Percentiles rank a stretch among this genome's conserved stretches.
Evolutionary conservation across 805 yeast species (phyloP).

Genomic region (Candida nemodendra): DNA sequence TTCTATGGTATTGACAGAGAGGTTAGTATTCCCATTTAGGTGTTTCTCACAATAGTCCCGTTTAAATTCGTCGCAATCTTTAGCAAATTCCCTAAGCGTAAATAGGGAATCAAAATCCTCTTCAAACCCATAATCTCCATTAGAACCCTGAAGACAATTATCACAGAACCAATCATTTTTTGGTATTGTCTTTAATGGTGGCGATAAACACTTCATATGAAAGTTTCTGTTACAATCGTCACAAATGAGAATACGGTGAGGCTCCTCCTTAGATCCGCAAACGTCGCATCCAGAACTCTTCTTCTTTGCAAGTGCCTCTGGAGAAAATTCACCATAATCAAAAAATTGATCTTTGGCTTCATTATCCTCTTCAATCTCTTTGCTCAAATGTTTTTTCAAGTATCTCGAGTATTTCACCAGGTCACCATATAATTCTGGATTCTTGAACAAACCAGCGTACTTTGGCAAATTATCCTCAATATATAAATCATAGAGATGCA

Average conservation of each 20-base stretch:
- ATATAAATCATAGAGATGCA: conserved; percentile 34
- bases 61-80: conserved; percentile 51
- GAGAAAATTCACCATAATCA: conserved; percentile 15
- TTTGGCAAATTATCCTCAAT: conserved; percentile 10
- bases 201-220: conserved; percentile 67
- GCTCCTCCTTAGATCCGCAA: conserved; percentile 47
- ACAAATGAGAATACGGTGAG: conserved; percentile 55
- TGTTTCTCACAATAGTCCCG: conserved; percentile 39
- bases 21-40: conserved; percentile 30
- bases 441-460: conserved; percentile 8
- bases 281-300: conserved; percentile 30
- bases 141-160: conserved; percentile 72
- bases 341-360: conserved; percentile 1
- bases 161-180: conserved; percentile 76
- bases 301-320: conserved; percentile 36
- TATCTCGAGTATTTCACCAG: conserved; percentile 20
- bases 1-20: conserved; percentile 51
- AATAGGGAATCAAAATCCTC: conserved; percentile 54
- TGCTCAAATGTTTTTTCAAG: conserved; percentile 12
- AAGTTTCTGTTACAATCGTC: conserved; percentile 70
- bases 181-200: conserved; percentile 53
- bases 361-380: conserved; percentile 13
- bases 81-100: conserved; percentile 51
- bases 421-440: conserved; percentile 12
- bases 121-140: conserved; percentile 86